Percentiles rank a stretch among this genome's conserved stretches.
These are phyloP conservation scores for Yarrowia deformans DNA, from an alignment of 805 yeast species.

Conservation along the genomic window DNA sequence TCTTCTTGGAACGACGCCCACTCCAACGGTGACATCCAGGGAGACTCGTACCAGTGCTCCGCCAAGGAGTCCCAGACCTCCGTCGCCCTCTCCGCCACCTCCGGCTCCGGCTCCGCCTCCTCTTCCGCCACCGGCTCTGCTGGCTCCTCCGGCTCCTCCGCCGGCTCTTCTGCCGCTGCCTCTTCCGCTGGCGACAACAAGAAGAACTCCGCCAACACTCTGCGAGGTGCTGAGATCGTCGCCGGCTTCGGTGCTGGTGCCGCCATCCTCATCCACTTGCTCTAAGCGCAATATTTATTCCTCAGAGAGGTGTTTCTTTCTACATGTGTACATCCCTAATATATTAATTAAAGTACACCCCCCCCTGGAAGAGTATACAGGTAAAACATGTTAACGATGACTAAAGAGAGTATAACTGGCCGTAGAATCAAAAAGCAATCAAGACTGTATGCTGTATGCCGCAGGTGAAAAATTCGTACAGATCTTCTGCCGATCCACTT, in stretches of 20 bases:
- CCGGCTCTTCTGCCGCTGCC: constrained; percentile 5
- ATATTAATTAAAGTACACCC: constrained; percentile 33
- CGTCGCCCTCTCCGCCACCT: constrained; percentile 33
- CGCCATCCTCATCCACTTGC: constrained; percentile 39
- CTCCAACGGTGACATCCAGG: constrained; percentile 83
- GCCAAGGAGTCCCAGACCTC: constrained; percentile 44
- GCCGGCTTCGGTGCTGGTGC: constrained; percentile 40
- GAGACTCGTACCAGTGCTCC: constrained; percentile 72
- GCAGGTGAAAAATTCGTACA: background rate
- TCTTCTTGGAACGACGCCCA: constrained; percentile 72
- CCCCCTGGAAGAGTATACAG: background rate
- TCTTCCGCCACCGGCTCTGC: constrained; percentile 26
- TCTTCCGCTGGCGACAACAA: constrained; percentile 14
- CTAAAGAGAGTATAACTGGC: background rate
- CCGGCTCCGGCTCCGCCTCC: constrained; percentile 8
- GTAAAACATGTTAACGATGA: background rate
- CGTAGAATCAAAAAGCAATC: background rate
- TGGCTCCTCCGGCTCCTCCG: constrained; percentile 30
- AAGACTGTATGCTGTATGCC: too few species aligned
- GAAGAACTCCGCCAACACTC: constrained; percentile 28
- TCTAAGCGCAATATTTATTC: constrained; percentile 39
- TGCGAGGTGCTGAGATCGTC: constrained; percentile 32
- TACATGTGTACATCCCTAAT: constrained; percentile 39
- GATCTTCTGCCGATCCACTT: constrained; percentile 13
- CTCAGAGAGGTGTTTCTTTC: constrained; percentile 39